phyloP scores from a whole-genome alignment of 805 yeast genomes.

The Cyberlindnera petersonii region DNA sequence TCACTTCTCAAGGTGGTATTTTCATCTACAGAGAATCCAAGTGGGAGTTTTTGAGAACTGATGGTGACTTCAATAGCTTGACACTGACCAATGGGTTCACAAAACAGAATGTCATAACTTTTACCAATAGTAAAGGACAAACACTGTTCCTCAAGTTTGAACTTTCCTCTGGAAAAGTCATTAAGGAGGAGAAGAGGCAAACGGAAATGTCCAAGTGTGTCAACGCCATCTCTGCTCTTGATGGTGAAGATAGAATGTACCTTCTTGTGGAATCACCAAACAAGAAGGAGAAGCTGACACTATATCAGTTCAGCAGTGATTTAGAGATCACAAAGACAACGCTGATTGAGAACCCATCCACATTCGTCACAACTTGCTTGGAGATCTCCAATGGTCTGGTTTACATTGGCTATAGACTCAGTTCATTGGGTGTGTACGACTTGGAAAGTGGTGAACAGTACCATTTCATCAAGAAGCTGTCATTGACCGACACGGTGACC shows the following conservation, averaged over 20 bases:
- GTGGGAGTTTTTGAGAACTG: conserved; percentile 31
- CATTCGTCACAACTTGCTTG: conserved; percentile 59
- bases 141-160: conserved; percentile 41
- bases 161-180: conserved; percentile 31
- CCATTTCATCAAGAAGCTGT: conserved; percentile 40
- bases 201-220: conserved; percentile 42
- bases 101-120: conserved; percentile 31
- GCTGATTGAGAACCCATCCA: conserved; percentile 37
- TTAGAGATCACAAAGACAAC: conserved; percentile 27
- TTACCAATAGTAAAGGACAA: conserved; percentile 40
- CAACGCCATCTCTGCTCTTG: conserved; percentile 40
- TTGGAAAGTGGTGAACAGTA: conserved; percentile 28
- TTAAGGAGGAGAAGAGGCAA: conserved; percentile 20
- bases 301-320: conserved; percentile 35
- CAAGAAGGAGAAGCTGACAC: conserved; percentile 49
- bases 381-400: conserved; percentile 41
- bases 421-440: conserved; percentile 57
- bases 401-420: conserved; percentile 68
- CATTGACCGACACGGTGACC: conserved; percentile 68
- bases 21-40: conserved; percentile 25
- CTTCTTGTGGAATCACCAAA: conserved; percentile 65
- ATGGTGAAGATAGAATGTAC: conserved; percentile 30
- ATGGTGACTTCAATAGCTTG: conserved; percentile 33
- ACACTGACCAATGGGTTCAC: conserved; percentile 41
- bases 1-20: conserved; percentile 60